A percentile compares a stretch with the other conserved stretches of the same genome.
Conservation (phyloP, 331 rosid species). For the Spiraea crenata region DNA sequence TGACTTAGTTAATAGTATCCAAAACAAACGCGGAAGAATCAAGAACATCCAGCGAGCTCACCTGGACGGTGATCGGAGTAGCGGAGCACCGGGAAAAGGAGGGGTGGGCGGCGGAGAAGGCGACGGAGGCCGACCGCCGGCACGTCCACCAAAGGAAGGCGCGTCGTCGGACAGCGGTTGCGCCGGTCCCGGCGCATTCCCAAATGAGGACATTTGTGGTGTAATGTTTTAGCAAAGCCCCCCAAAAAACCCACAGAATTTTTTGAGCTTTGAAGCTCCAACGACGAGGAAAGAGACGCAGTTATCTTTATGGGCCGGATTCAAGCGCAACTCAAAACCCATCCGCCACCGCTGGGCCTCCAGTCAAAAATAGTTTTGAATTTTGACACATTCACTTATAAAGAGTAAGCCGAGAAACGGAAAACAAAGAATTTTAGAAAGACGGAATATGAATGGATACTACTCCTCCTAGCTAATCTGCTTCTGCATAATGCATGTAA, state of each 20-base stretch:
- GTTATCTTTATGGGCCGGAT: neutral
- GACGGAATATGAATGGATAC: too few species aligned
- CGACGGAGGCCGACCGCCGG: conserved; percentile 29
- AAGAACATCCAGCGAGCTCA: conserved; percentile 14
- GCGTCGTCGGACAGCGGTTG: conserved; percentile 28
- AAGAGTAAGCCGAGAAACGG: too few species aligned
- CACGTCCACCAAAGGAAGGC: conserved; percentile 41
- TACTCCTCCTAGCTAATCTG: too few species aligned
- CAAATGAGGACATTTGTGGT: conserved; percentile 34
- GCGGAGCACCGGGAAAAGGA: conserved; percentile 25
- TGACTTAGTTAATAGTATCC: neutral
- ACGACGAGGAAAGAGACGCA: neutral
- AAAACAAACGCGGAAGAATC: neutral
- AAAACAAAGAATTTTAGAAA: too few species aligned
- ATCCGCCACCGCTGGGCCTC: neutral
- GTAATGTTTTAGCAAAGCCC: too few species aligned
- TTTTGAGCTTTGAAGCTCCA: neutral
- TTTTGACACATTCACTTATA: too few species aligned
- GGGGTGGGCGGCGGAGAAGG: conserved; percentile 31
- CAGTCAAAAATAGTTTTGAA: neutral
- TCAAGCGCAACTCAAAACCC: neutral
- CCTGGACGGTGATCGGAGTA: conserved; percentile 45
- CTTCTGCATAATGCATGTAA: too few species aligned
- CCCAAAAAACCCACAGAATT: neutral
- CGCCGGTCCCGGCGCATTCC: conserved; percentile 58